phyloP scores from a whole-genome alignment of 2,329 filamentous ascomycete genomes.

The Rutstroemia sp. region DNA sequence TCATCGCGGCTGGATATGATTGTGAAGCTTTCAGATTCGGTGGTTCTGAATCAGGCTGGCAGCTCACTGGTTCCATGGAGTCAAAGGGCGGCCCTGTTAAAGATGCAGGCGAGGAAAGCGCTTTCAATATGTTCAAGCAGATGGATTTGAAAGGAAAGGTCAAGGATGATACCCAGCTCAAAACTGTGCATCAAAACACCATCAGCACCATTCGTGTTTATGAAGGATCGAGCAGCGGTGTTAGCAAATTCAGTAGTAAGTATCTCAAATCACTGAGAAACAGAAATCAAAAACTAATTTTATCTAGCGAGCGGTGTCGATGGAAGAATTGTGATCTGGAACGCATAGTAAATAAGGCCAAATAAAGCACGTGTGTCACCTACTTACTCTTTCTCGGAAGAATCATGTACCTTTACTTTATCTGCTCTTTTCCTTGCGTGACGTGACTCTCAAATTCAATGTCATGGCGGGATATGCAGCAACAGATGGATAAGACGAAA shows the following conservation, averaged over 20 bases:
- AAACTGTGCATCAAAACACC: slow-evolving; percentile 95
- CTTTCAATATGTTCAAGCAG: slow-evolving; percentile 95
- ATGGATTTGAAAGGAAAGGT: slow-evolving; percentile 96
- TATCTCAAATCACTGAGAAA: slow-evolving; percentile 22
- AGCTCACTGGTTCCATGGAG: slow-evolving; percentile 75
- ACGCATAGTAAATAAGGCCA: slow-evolving; percentile 39
- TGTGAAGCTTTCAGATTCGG: slow-evolving; percentile 85
- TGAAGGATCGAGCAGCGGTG: slow-evolving; percentile 54
- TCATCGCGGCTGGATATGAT: slow-evolving; percentile 89
- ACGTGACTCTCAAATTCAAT: not conserved
- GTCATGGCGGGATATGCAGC: too few species aligned
- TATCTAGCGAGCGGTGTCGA: slow-evolving; percentile 70
- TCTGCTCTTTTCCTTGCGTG: not conserved
- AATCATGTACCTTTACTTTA: not conserved
- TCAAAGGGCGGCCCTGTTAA: slow-evolving; percentile 44
- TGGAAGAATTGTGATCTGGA: slow-evolving; percentile 75
- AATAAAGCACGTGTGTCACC: slow-evolving; percentile 13
- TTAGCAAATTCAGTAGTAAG: slow-evolving; percentile 84
- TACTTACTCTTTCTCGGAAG: not conserved
- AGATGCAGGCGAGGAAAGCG: slow-evolving; percentile 76
- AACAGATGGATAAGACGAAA: too few species aligned
- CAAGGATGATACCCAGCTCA: slow-evolving; percentile 88
- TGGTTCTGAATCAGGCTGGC: slow-evolving; percentile 74
- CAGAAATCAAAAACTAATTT: slow-evolving; percentile 26
- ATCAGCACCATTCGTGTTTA: slow-evolving; percentile 78